A percentile compares a stretch with the other conserved stretches of the same genome.
Conservation (phyloP, 176 grass and related monocot species). For the Avena insularis region DNA sequence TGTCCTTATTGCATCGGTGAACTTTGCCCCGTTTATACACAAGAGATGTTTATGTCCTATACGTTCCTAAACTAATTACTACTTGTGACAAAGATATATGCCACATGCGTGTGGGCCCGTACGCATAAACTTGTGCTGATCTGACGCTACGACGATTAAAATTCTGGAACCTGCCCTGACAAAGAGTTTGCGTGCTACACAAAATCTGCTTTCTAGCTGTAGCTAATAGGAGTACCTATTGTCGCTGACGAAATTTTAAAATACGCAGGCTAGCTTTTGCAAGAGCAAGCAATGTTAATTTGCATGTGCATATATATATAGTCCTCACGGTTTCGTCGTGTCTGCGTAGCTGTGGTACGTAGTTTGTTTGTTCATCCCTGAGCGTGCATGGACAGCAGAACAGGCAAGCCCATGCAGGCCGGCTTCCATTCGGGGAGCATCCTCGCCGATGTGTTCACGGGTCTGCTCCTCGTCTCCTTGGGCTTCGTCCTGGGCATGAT, state of each 20-base stretch:
- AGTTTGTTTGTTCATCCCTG: background rate
- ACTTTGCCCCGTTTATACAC: constrained; percentile 22
- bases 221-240: too few species aligned
- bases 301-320: too few species aligned
- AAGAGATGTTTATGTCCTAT: background rate
- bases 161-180: background rate
- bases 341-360: background rate
- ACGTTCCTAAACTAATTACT: background rate
- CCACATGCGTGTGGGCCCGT: background rate
- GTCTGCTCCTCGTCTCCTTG: constrained; percentile 42
- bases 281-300: background rate
- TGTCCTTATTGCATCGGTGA: background rate
- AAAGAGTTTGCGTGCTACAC: background rate
- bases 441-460: background rate
- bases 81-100: background rate
- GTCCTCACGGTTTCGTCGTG: too few species aligned
- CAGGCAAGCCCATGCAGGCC: background rate
- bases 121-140: background rate
- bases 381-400: background rate
- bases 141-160: background rate
- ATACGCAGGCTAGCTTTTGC: constrained; percentile 8
- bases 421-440: background rate
- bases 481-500: constrained; percentile 59
- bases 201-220: background rate
- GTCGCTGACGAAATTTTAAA: too few species aligned